Percentiles rank a stretch among this genome's conserved stretches.
Conservation (phyloP, 768 basidiomycete species). For the Mrakia blollopis region DNA sequence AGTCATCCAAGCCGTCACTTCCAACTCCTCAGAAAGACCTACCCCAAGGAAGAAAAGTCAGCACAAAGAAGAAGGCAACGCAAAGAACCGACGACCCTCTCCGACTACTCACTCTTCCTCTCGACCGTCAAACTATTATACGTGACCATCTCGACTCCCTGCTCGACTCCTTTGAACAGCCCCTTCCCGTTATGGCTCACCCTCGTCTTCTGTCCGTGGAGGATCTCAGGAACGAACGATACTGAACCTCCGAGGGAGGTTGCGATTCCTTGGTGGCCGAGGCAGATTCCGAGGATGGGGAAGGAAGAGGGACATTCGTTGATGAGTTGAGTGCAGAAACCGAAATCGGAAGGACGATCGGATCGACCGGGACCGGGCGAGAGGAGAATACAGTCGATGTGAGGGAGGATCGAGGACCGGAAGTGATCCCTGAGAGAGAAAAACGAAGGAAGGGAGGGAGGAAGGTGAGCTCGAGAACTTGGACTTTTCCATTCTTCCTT, state of each 20-base stretch:
- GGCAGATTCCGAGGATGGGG: conserved; percentile 33
- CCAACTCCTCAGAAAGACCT: conserved; percentile 50
- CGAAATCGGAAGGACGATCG: conserved; percentile 35
- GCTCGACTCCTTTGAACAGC: conserved; percentile 54
- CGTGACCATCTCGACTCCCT: conserved; percentile 24
- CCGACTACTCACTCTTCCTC: conserved; percentile 46
- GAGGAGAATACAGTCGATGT: conserved; percentile 45
- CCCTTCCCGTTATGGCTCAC: conserved; percentile 58
- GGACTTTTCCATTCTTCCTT: too few relatives aligned
- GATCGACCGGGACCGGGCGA: conserved; percentile 46
- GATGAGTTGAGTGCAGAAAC: conserved; percentile 19
- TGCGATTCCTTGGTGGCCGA: conserved; percentile 33
- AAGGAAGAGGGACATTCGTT: not conserved
- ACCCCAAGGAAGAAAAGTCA: conserved; percentile 33
- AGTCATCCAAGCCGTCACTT: conserved; percentile 67
- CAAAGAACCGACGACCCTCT: conserved; percentile 45
- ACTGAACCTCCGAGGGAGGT: conserved; percentile 25
- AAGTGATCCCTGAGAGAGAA: conserved; percentile 36
- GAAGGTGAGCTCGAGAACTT: conserved; percentile 5
- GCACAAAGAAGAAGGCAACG: not conserved
- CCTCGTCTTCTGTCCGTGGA: conserved; percentile 65
- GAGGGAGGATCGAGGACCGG: conserved; percentile 36
- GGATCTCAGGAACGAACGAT: conserved; percentile 23
- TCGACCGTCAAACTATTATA: conserved; percentile 32
- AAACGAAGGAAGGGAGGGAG: not conserved